Conservation (phyloP, 2,329 filamentous ascomycete genomes). For the Pezicula neosporulosa region DNA sequence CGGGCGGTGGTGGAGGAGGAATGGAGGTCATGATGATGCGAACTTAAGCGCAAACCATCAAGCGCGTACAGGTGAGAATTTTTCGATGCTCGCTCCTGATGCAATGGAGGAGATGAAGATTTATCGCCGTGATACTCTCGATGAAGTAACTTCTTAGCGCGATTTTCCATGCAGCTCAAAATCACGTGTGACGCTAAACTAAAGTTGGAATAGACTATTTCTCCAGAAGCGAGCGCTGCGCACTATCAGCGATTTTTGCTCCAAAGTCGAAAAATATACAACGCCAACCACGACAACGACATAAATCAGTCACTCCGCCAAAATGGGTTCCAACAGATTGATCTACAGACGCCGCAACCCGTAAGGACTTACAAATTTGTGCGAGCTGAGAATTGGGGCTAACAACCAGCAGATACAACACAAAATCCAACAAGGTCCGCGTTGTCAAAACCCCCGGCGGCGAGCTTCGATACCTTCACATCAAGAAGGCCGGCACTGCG, state of each 20-base stretch:
- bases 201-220: too few species aligned
- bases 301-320: slow-evolving; percentile 27
- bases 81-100: slow-evolving; percentile 13
- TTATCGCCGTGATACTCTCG: neutral
- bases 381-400: slow-evolving; percentile 4
- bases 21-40: slow-evolving; percentile 49
- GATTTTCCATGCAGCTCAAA: neutral
- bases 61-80: slow-evolving; percentile 1
- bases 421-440: slow-evolving; percentile 93
- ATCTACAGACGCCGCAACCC: slow-evolving; percentile 65
- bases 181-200: neutral
- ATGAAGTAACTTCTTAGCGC: slow-evolving; percentile 5
- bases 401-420: slow-evolving; percentile 77
- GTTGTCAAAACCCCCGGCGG: slow-evolving; percentile 96
- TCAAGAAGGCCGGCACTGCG: slow-evolving; percentile 98
- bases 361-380: slow-evolving; percentile 45
- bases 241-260: neutral
- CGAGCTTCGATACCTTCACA: slow-evolving; percentile 92
- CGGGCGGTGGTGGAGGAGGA: slow-evolving; percentile 65
- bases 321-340: slow-evolving; percentile 50
- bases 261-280: slow-evolving; percentile 2
- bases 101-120: slow-evolving; percentile 9
- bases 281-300: slow-evolving; percentile 9
- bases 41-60: slow-evolving; percentile 19
- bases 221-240: too few species aligned